A percentile compares a stretch with the other conserved stretches of the same genome.
Evolutionary conservation across 345 rosid species (phyloP).

Genomic region (Raphanus raphanistrum): DNA sequence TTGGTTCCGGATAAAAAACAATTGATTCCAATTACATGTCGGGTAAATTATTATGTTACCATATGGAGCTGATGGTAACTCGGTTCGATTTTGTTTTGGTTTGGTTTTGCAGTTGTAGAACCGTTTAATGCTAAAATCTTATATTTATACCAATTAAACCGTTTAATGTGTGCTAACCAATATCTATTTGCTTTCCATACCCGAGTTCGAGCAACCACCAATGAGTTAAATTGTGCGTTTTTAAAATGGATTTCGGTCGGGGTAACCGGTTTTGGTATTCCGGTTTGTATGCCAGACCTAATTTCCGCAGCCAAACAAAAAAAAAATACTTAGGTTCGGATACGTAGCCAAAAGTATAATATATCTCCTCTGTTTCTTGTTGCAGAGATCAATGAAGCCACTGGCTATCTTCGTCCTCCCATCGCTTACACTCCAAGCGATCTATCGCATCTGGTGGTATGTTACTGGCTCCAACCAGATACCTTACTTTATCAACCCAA

Average conservation of each 20-base stretch:
- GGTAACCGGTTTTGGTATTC: background rate
- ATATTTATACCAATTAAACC: too few species aligned
- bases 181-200: too few species aligned
- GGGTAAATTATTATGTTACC: too few species aligned
- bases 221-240: too few species aligned
- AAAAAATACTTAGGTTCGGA: background rate
- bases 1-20: background rate
- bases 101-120: too few species aligned
- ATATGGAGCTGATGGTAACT: too few species aligned
- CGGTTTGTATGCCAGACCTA: background rate
- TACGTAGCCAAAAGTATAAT: background rate
- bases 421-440: conserved; percentile 54
- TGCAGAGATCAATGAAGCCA: conserved; percentile 72
- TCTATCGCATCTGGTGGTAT: conserved; percentile 92
- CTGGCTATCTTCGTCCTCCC: conserved; percentile 68
- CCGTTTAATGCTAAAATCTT: too few species aligned
- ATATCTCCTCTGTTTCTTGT: conserved; percentile 19
- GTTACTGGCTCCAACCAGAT: conserved; percentile 57
- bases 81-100: too few species aligned
- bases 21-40: background rate
- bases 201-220: too few species aligned
- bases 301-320: background rate
- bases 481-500: conserved; percentile 54
- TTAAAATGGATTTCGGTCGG: background rate
- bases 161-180: too few species aligned